Evolutionary conservation across 805 yeast species (phyloP).

Genomic region (Blastobotrys mokoenaii): DNA sequence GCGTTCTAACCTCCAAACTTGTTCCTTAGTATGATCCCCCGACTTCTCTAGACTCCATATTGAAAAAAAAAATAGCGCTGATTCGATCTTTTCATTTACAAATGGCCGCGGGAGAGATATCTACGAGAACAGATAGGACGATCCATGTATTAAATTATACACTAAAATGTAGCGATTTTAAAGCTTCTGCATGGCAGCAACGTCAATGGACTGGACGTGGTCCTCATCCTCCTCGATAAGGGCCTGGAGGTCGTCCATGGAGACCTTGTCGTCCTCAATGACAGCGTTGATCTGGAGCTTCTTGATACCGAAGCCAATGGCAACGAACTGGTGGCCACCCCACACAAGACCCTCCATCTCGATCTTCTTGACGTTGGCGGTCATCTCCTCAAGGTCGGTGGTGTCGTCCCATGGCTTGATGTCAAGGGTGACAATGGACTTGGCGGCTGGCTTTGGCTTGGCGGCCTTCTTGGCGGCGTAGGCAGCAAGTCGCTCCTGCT

Average conservation of each 20-base stretch:
- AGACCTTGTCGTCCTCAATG: constrained; percentile 94
- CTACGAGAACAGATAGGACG: too few relatives aligned
- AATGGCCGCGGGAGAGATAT: background rate
- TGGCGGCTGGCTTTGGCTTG: constrained; percentile 98
- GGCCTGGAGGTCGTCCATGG: constrained; percentile 71
- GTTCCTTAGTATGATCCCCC: too few relatives aligned
- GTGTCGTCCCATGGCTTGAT: constrained; percentile 99
- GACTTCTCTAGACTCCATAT: background rate
- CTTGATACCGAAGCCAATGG: constrained; percentile 99
- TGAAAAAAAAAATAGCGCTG: background rate
- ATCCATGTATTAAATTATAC: too few relatives aligned
- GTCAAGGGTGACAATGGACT: constrained; percentile 92
- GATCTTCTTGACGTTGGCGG: constrained; percentile 77
- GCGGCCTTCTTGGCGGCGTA: constrained; percentile 97
- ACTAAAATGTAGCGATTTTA: too few relatives aligned
- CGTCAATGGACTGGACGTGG: constrained; percentile 97
- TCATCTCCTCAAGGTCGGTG: constrained; percentile 85
- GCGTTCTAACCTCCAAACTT: too few relatives aligned
- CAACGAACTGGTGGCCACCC: constrained; percentile 96
- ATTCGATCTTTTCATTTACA: background rate
- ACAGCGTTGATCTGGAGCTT: constrained; percentile 98
- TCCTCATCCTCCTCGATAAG: constrained; percentile 91
- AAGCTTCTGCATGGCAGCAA: constrained; percentile 97
- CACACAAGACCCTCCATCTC: constrained; percentile 90
- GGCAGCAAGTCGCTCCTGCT: constrained; percentile 96